Evolutionary conservation across 83 land plant species (phyloP), one percentile per base, ranked within the genome.

Genomic region (Isoetes engelmannii): DNA sequence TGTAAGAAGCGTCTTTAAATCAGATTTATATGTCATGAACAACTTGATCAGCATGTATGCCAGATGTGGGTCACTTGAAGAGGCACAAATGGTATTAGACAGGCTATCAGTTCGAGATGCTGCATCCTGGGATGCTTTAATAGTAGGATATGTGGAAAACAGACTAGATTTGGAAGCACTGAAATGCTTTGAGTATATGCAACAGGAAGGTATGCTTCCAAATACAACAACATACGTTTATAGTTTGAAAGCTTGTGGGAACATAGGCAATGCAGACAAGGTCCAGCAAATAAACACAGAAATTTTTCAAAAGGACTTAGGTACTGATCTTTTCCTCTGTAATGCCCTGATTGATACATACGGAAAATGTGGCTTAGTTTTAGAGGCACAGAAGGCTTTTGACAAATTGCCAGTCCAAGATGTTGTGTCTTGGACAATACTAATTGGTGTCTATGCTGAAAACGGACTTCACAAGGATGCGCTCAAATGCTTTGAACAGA

Each of bases 161-260:
- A n/a, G 65, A 47, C 47, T 43, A 43, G 65, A 7, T 9, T n/a
- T 28, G 65, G 44, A 63, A 63, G 65, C 28, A 6, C 3, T 63
- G 6, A 7, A 63, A n/a, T 63, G 47, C 3, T 42, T 63, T 63
- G 44, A 63, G n/a, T 47, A 63, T 44, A 63, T 63, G 65, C 37
- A 63, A 47, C 7, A 17, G 43, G 17, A 17, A 28, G 65, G 65
- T 21, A 21, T 63, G 47, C 45, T 37, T 5, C 65, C 65, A 20
- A 42, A 37, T 63, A 28, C 37, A 2, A 28, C 37, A 28, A 28
- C 37, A 28, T 28, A 28, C 37, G 37, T 28, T 28, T 28, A 28
- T 28, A 28, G 0, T 28, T 2, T 28, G 37, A 28, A 28, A 28
- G 37, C 37, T 28, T 28, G 37, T 28, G 37, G 37, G 37, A 28